Evolutionary conservation across 2,329 filamentous ascomycete species (phyloP), one percentile per base, ranked within the genome.

Genomic region (Colletotrichum acutatum): DNA sequence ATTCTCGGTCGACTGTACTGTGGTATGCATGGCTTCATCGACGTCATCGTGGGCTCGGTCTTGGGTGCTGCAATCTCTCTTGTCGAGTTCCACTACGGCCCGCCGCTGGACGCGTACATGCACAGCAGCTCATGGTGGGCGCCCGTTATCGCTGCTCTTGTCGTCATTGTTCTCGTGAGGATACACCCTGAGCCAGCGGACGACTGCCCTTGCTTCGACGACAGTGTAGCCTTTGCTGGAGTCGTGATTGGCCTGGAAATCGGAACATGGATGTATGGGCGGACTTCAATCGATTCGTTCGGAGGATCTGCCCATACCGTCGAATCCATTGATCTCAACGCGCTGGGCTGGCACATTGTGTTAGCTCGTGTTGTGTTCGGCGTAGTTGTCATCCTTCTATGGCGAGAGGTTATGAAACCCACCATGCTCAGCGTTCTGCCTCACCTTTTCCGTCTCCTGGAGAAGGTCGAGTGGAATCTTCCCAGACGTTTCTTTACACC

Each of bases 21-120:
- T 80, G 97, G 97, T 74, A 99, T 99, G 97, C 97, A 99, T 83
- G 97, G 97, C 12, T 98, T 98, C 83, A 87, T 97, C 56, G 97
- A 99, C 82, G 95, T 98, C 28, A 84, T 97, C 16, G 83, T 97
- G 69, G 97, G 97, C 7, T 94, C 93, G 67, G 78, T 91, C 16
- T 87, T 98, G 68, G 97, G 97, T 37, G 92, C 91, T 12, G 83
- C 89, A 64, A 89, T 92, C 75, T 88, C 88, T 28, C 80, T 89
- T 32, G 76, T 90, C 74, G 90, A 92, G 79, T 91, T 90, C 78
- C 86, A 90, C 77, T 89, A 89, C 75, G 89, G 88, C 9, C 85
- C 89, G 1, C 80, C 84, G 3, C 88, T 97, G 71, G 94, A 97
- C 76, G 83, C 87, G 22, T 96, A 91, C 84, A 88, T 98, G 76